A percentile compares a stretch with the other conserved stretches of the same genome.
Evolutionary conservation across 345 rosid genomes (phyloP).

Genomic region (Eucalyptus viminalis): DNA sequence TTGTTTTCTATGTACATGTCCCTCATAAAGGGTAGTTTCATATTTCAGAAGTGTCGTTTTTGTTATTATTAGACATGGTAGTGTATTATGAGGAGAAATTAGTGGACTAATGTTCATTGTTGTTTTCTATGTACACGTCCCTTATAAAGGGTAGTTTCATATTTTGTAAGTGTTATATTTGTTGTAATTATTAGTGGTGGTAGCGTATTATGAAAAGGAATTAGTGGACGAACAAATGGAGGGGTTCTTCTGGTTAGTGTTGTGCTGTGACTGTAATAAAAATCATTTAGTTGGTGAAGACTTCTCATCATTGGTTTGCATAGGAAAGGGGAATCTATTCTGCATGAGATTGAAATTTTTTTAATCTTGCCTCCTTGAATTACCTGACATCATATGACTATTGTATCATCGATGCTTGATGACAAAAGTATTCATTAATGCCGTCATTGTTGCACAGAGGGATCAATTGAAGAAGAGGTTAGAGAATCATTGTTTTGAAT

Average conservation of each 20-base stretch:
- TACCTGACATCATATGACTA: not conserved
- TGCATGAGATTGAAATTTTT: not conserved
- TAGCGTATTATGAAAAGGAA: not conserved
- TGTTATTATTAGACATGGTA: not conserved
- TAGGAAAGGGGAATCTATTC: not conserved
- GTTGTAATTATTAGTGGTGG: not conserved
- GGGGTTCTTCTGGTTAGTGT: not conserved
- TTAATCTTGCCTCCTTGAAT: not conserved
- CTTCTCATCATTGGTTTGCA: not conserved
- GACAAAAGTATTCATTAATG: not conserved
- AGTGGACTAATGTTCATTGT: not conserved
- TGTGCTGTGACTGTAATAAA: not conserved
- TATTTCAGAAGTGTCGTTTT: not conserved
- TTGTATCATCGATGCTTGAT: not conserved
- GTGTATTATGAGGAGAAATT: not conserved
- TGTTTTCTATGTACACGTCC: not conserved
- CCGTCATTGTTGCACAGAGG: slow-evolving; percentile 6
- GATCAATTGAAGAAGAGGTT: slow-evolving; percentile 53
- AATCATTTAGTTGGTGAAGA: not conserved
- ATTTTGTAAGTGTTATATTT: not conserved
- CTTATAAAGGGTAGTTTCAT: not conserved
- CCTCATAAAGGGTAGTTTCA: not conserved
- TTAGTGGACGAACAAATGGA: not conserved
- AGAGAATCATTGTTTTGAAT: slow-evolving; percentile 52
- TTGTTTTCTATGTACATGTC: not conserved